phyloP scores from a whole-genome alignment of 371 early-diverging fungal genomes.

The Apophysomyces ossiformis region DNA sequence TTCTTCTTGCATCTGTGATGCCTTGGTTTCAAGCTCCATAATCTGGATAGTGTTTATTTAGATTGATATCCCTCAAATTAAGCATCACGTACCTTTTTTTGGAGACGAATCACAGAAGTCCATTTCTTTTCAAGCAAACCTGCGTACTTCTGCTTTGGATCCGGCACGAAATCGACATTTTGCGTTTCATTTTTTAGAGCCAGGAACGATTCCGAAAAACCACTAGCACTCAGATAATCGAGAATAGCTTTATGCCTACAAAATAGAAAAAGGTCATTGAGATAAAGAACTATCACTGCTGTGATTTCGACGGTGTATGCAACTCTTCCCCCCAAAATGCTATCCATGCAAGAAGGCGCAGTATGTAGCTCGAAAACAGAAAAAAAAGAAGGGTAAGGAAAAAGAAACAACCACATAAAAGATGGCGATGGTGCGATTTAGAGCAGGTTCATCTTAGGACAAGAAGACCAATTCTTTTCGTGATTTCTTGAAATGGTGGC shows the following conservation, averaged over 20 bases:
- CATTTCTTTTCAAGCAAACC: conserved; percentile 94
- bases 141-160: conserved; percentile 80
- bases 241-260: conserved; percentile 80
- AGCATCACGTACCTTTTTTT: conserved; percentile 72
- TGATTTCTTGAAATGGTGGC: neutral
- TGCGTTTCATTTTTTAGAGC: conserved; percentile 77
- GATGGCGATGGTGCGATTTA: neutral
- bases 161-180: conserved; percentile 72
- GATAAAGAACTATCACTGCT: conserved; percentile 2
- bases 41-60: conserved; percentile 54
- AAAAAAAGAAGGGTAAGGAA: conserved; percentile 10
- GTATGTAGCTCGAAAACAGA: conserved; percentile 12
- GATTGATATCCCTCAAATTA: neutral
- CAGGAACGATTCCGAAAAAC: conserved; percentile 69
- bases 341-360: conserved; percentile 12
- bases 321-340: neutral
- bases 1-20: conserved; percentile 79
- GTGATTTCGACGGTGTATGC: conserved; percentile 3
- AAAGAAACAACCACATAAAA: conserved; percentile 1
- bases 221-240: conserved; percentile 82
- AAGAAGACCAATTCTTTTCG: neutral
- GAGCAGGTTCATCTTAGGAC: conserved; percentile 3
- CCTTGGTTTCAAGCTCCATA: conserved; percentile 86
- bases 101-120: conserved; percentile 90
- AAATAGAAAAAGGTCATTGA: neutral